Evolutionary conservation across 805 yeast species (phyloP), one percentile per base, ranked within the genome.

Genomic region (Cyberlindnera meyerae): DNA sequence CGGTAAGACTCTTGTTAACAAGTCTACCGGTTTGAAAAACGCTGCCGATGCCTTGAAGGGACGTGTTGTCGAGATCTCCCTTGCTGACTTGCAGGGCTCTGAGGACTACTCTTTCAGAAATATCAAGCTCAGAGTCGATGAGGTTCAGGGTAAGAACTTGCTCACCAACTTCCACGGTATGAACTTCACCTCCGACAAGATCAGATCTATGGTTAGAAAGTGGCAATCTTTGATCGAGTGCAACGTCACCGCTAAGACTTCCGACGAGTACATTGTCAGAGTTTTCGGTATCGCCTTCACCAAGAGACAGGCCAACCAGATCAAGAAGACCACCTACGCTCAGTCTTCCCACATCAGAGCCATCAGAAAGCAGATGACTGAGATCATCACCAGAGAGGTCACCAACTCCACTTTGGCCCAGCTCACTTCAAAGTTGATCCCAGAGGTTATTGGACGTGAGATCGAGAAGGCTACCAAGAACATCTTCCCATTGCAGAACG

Each of bases 131-230:
- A 88, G 97, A 77, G 95, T 90, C 60, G 97, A 89, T 63, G 97
- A 90, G 75, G 96, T 89, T 59, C 96, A 90, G 77, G 97, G 97
- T 75, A 86, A 87, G 77, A 88, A 89, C 82, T 79, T 89, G 65
- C 79, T 89, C 69, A 89, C 97, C 77, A 90, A 90, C 94, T 90
- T 89, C 94, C 97, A 89, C 79, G 97, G 97, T 64, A 72, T 90
- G 72, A 95, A 88, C 77, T 89, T 90, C 82, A 89, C 97, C 64
- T 77, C 95, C 52, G 97, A 89, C 77, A 90, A 90, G 79, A 76
- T 90, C 67, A 86, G 95, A 77, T 89, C 97, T 42, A 79, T 90
- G 70, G 97, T 89, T 51, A 87, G 97, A 82, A 89, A 90, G 73
- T 90, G 97, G 97, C 97, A 89, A 78, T 80, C 96, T 53, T 77